Evolutionary conservation across 1,139 yeast species (phyloP), one percentile per base, ranked within the genome.

Genomic region (Pichia sp.): DNA sequence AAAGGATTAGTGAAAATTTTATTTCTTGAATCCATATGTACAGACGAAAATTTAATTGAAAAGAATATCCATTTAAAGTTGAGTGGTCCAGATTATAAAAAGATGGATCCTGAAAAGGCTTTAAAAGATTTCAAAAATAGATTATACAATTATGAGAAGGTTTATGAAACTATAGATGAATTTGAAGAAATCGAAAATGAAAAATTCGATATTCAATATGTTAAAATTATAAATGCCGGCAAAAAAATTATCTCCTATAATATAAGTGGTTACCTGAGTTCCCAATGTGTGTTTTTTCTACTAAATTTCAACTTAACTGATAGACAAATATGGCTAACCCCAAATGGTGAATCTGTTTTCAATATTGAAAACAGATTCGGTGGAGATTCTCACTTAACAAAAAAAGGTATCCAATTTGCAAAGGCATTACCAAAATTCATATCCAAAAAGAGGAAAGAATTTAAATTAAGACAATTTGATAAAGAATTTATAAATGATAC

Each of bases 31-130:
- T 84, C 95, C 57, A 79, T 92, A 16, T 92, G 97, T 65, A 81
- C 90, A 1, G 90, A 90, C 60, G 80, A 80, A 16, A 72, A 75
- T 18, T 79, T 92, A 43, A 82, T 92, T 46, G 95, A 89, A 60
- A 78, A 85, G 51, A 92, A 92, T 63, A 86, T 92, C 47, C 73
- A 88, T 43, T 76, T 92, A 56, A 92, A 92, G 68, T 74, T 92
- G 49, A 81, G 89, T 37, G 98, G 98, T 0, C 98, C 98, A 0
- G 98, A 92, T 66, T 92, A 92, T 68, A 77, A 76, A 54, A 78
- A 82, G 49, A 87, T 88, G 85, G 94, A 92, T 62, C 88, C 87
- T 1, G 82, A 82, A 46, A 66, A 76, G 20, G 96, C 97, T 0
- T 68, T 90, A 40, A 73, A 71, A 47, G 98, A 92, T 68, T 92